Evolutionary conservation across 1,284 basidiomycete species (phyloP), one percentile per base, ranked within the genome.

Genomic region (Flammula alnicola): DNA sequence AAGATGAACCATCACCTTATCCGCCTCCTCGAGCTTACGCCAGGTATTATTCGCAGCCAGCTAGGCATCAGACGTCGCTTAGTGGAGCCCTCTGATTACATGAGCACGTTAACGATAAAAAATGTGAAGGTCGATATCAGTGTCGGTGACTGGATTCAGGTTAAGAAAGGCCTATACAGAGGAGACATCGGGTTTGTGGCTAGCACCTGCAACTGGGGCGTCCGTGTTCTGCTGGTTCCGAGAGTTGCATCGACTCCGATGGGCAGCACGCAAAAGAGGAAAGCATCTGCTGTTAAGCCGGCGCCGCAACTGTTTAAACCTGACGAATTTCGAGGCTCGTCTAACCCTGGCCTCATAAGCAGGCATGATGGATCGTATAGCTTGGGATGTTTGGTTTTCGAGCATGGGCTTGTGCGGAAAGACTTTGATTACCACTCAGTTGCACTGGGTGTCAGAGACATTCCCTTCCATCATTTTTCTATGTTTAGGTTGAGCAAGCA

Each of bases 121-220:
- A 14, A 41, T 27, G 23, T 11, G 10, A 16, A 33, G 12, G 9
- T 16, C 10, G 37, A 17, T n/a, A 14, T 40, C 5, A 20, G 9
- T 2, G 44, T 40, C 6, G 50, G 51, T 4, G 17, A 25, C 1
- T 60, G 52, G 56, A 50, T 56, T 20, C 11, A 19, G 10, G 30
- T 58, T 3, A 35, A 31, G 25, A 55, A 40, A 37, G 55, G 58
- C 1, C n/a, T 30, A 10, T 58, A 60, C 37, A 53, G 50, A 35
- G 59, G 54, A 7, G 46, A 58, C 23, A 20, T 55, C 8, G 59
- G 54, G 1, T 25, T 41, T n/a, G 47, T 58, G 5, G 11, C 5
- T 3, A n/a, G 5, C 3, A 22, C 17, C 1, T 22, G 33, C 5
- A 26, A 4, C 5, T 53, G 50, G 56, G 56, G 54, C 1, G 47